Percentiles rank a stretch among this genome's conserved stretches.
phyloP scores from a whole-genome alignment of 805 yeast genomes.

The Spathaspora passalidarum region DNA sequence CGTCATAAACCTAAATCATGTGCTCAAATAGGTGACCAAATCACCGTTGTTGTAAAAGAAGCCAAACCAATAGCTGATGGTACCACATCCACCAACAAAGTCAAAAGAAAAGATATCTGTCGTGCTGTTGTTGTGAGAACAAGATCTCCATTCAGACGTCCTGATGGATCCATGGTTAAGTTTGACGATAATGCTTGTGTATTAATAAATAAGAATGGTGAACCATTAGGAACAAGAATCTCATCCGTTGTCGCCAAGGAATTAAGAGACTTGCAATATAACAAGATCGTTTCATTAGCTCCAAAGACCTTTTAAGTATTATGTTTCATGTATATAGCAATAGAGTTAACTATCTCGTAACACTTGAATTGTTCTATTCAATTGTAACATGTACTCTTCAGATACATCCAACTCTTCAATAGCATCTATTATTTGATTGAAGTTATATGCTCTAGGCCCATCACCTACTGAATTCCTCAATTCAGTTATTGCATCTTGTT shows the following conservation, averaged over 20 bases:
- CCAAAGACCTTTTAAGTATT: constrained; percentile 50
- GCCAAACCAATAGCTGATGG: constrained; percentile 81
- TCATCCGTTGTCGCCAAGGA: constrained; percentile 89
- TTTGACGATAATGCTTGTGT: constrained; percentile 99
- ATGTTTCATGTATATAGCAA: constrained; percentile 3
- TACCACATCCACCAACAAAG: constrained; percentile 71
- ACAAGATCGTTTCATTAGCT: constrained; percentile 86
- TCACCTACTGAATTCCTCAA: not conserved
- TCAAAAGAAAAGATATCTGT: constrained; percentile 91
- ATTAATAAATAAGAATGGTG: constrained; percentile 84
- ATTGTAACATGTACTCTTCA: constrained; percentile 1
- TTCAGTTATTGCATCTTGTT: not conserved
- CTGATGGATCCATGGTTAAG: constrained; percentile 81
- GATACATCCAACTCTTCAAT: not conserved
- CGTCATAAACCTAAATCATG: constrained; percentile 82
- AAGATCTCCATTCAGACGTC: constrained; percentile 69
- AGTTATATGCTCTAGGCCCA: not conserved
- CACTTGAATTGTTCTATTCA: constrained; percentile 2
- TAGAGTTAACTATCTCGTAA: not conserved
- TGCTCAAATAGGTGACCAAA: constrained; percentile 86
- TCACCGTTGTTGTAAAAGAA: constrained; percentile 91
- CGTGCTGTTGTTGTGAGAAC: constrained; percentile 96
- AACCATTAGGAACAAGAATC: constrained; percentile 93
- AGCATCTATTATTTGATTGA: not conserved
- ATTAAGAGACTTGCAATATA: constrained; percentile 75